These are phyloP conservation scores for Fonsecaea multimorphosa DNA, from an alignment of 2,329 filamentous ascomycete species.

Conservation along the genomic window DNA sequence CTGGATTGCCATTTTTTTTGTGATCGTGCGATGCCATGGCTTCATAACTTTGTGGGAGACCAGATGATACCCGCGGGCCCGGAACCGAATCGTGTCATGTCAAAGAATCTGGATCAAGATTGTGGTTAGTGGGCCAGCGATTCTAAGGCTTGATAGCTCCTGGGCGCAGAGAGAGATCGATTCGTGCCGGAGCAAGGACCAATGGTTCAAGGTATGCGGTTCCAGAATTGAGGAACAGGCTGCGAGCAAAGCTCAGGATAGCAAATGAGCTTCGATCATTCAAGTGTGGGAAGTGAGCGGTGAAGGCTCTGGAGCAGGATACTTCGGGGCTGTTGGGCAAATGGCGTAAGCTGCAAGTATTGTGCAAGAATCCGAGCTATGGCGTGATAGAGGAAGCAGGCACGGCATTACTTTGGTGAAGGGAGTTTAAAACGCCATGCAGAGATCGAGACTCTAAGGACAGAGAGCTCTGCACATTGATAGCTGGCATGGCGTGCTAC, in stretches of 20 bases:
- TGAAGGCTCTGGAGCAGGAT: not conserved
- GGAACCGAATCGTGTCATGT: not conserved
- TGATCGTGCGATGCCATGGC: constrained; percentile 27
- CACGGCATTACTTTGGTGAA: not conserved
- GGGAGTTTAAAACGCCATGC: not conserved
- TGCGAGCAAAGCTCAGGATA: not conserved
- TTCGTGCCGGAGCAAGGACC: not conserved
- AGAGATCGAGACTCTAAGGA: not conserved
- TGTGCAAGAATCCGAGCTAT: constrained; percentile 11
- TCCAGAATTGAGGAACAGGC: not conserved
- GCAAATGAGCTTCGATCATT: constrained; percentile 7
- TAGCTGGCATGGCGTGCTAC: not conserved
- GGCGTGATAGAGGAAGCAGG: constrained; percentile 9
- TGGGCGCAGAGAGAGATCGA: not conserved
- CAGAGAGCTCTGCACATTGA: not conserved
- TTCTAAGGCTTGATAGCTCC: not conserved
- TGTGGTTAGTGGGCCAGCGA: not conserved
- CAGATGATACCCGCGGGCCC: constrained; percentile 7
- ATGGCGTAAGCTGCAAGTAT: constrained; percentile 4
- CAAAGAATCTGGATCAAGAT: not conserved
- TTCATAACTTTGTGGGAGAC: not conserved
- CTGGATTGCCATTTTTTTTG: constrained; percentile 17
- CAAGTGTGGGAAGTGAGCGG: not conserved
- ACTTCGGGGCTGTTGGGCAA: not conserved
- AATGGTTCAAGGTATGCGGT: constrained; percentile 1